Evolutionary conservation across 2,329 filamentous ascomycete species (phyloP).

Genomic region (Dryadomyces quercus-mongolicae): DNA sequence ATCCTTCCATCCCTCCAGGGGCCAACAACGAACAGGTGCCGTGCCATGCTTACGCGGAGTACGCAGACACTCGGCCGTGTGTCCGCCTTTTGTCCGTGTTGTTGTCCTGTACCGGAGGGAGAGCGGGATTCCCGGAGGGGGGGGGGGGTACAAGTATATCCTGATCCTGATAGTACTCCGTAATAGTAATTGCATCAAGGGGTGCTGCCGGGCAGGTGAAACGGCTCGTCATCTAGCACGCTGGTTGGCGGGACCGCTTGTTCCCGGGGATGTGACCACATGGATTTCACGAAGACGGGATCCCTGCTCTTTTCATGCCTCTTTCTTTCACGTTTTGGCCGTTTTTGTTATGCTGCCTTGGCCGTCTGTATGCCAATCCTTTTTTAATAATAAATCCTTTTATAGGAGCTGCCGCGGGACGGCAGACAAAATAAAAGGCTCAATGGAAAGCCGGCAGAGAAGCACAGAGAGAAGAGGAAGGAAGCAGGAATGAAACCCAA

Average conservation of each 20-base stretch:
- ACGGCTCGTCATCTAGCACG: background rate
- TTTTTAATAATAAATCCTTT: background rate
- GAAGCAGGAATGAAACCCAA: background rate
- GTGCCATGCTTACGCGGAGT: background rate
- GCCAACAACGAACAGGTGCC: background rate
- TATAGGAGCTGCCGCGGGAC: no score
- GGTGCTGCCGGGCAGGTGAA: background rate
- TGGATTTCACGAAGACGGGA: no score
- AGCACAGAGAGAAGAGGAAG: background rate
- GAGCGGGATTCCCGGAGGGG: no score
- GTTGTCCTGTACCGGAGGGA: background rate
- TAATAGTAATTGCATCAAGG: background rate
- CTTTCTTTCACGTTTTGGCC: no score
- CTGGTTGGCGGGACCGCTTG: background rate
- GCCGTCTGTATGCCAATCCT: constrained; percentile 5
- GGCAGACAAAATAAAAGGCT: background rate
- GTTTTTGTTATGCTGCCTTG: constrained; percentile 6
- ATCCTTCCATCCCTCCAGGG: background rate
- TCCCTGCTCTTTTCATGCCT: no score
- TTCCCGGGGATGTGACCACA: no score
- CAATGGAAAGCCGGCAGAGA: background rate
- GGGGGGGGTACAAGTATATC: background rate
- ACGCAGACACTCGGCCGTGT: background rate
- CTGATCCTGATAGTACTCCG: background rate
- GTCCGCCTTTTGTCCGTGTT: constrained; percentile 1